Base-by-base conservation (phyloP, 768 basidiomycete species). In the Tremella mesenterica region DNA sequence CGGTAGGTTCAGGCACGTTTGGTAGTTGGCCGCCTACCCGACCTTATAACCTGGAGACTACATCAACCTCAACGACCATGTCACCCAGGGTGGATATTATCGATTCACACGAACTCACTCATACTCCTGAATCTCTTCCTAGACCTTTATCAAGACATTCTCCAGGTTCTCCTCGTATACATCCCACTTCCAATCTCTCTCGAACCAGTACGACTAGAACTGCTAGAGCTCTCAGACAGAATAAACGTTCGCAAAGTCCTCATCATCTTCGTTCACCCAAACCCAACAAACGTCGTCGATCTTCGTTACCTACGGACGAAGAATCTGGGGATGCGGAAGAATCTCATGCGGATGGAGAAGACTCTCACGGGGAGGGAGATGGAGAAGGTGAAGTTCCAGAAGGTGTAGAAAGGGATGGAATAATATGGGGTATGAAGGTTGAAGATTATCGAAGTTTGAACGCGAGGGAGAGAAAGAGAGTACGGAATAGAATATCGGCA, bases 361-460 rank as follows among this genome's bases (percentile, higher is more conserved):
- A 60, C 28, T 45, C 28, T 27, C 58, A 64, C 8, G 57, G 59
- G 43, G 58, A 55, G 20, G 56, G 54, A 21, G 65, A 66, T 16
- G 62, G 61, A 16, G 38, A 5, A 5, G 38, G 4, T 23, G 70
- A 66, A 27, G 64, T 66, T 7, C 56, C 60, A 4, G 67, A 67
- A 52, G 71, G 69, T 28, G 65, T 69, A 8, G 71, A 73, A 44
- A 36, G 65, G 26, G 67, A 73, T 50, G 71, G 71, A 12, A 71
- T 69, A 64, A 73, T 73, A 33, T 73, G 71, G 71, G 71, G 71
- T 2, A 71, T 73, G 69, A 63, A 63, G 50, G 68, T 70, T 12
- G 67, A 69, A 16, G 65, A 62, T 6, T 73, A 73, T 45, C 49
- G 65, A 18, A 61, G 66, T 18, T 44, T 71, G 26, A 58, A 53